Evolutionary conservation across 768 basidiomycete species (phyloP), one percentile per base, ranked within the genome.

Genomic region (Stropharia rugosoannulata): DNA sequence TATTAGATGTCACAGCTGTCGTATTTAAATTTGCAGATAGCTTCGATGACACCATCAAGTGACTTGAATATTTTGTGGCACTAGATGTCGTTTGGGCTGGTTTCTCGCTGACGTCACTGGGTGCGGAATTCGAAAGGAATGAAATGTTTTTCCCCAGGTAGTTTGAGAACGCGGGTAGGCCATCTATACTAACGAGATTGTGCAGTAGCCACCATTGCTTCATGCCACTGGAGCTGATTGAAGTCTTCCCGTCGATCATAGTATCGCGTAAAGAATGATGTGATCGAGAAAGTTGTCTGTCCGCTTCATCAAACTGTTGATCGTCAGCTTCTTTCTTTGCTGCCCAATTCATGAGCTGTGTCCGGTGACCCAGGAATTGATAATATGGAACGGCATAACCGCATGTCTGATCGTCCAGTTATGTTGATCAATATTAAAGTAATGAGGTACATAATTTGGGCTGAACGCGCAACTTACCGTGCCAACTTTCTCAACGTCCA

Each of bases 381-480:
- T 81, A 87, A 61, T 77, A 78, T 2, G 88, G 87, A 22, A 87
- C 79, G 0, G 79, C 78, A 59, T 77, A 88, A 18, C 87, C 86
- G 59, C 86, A 89, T 1, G 86, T 86, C 87, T 88, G 39, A 36
- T 43, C n/a, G 8, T 32, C 7, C 1, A 9, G 11, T 27, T 16
- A 16, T 4, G 32, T 51, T 38, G 16, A 32, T 25, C 8, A 41
- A 16, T 51, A 16, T 19, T 10, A 22, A 8, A 15, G 16, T 47
- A 39, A 22, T 36, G n/a, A 18, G 39, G 46, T 11, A 49, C 12
- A 7, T 40, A 9, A 40, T 36, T 43, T 13, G 12, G 15, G 52
- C 40, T 48, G 27, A 5, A 38, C 47, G 27, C 25, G 27, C 25
- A 38, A 63, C 76, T 59, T 60, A 80, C 80, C 2, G 75, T 74